Base-by-base conservation (phyloP, 108 stramenopile genomes). In the Cylindrotheca fusiformis region DNA sequence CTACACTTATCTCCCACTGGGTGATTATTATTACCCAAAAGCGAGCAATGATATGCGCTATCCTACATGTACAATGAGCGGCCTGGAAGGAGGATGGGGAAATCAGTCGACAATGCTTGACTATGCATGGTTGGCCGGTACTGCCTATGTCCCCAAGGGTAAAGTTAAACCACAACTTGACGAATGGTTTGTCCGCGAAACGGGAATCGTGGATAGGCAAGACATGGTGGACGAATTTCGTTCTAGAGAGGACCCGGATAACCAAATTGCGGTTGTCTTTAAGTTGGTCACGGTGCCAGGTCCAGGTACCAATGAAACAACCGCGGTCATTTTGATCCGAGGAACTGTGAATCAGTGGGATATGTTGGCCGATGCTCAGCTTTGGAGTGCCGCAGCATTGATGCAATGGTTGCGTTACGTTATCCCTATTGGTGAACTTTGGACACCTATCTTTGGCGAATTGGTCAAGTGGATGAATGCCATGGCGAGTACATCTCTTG, bases 301-400 rank as follows among this genome's bases (percentile, higher is more conserved):
- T 14, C 78, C 78, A 27, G 14, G 10, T 14, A 6, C 14, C 36
- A 23, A 47, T 8, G 17, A 53, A 22, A 59, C 68, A 23, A 50
- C 61, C 60, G 81, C 76, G 8, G 56, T 89, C 29, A 60, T 94
- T 33, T 52, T 71, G 31, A 88, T 91, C 48, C 79, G 93, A 24
- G 93, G 93, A 20, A 86, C 85, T n/a, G 52, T 67, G 23, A 91
- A 84, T 48, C 50, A 65, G 4, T 85, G 76, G 79, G 93, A 94
- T 58, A 75, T 77, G 71, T 10, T 41, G 6, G 73, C 75, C 1
- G 86, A 94, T 66, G 62, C 76, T 21, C 89, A 91, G 62, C 72
- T 91, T 1, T 94, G 93, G 88, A 70, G 71, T 8, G 69, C 85
- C 3, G 78, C 85, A 33, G 72, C 59, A 8, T 61, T 94, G 32